Conservation (phyloP, 2,329 filamentous ascomycete species). For the Ramularia endophylla region DNA sequence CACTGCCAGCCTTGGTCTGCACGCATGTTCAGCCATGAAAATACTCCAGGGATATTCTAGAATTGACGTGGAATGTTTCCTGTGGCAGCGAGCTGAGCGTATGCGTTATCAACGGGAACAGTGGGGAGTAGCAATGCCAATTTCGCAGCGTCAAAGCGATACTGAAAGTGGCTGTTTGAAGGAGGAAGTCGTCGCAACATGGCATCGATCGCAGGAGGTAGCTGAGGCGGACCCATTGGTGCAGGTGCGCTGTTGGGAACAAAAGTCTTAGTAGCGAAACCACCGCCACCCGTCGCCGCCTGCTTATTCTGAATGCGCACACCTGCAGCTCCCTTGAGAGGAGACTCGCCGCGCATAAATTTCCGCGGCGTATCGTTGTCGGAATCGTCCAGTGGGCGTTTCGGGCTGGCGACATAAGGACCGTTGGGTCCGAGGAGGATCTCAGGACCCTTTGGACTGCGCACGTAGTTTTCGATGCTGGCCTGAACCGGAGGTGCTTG, state of each 20-base stretch:
- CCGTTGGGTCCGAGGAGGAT: slow-evolving; percentile 30
- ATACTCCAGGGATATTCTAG: too few relatives aligned
- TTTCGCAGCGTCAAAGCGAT: slow-evolving; percentile 61
- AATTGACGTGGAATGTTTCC: too few relatives aligned
- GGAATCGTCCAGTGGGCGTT: slow-evolving; percentile 51
- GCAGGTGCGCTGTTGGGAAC: slow-evolving; percentile 18
- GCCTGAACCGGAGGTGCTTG: slow-evolving; percentile 12
- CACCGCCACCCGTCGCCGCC: slow-evolving; percentile 38
- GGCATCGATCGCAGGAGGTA: slow-evolving; percentile 62
- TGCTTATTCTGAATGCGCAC: slow-evolving; percentile 66
- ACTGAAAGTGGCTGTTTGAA: slow-evolving; percentile 61
- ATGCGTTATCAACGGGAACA: not conserved
- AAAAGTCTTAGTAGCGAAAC: slow-evolving; percentile 30
- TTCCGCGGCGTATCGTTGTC: slow-evolving; percentile 72
- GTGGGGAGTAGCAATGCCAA: slow-evolving; percentile 69
- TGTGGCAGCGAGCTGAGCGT: not conserved
- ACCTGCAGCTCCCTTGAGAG: slow-evolving; percentile 83
- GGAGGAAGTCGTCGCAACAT: slow-evolving; percentile 55
- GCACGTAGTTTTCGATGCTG: slow-evolving; percentile 11
- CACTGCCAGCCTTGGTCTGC: too few relatives aligned
- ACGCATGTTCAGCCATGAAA: too few relatives aligned
- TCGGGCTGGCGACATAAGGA: slow-evolving; percentile 38
- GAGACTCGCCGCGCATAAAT: slow-evolving; percentile 80
- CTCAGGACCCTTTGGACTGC: slow-evolving; percentile 13
- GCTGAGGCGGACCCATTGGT: slow-evolving; percentile 49